Evolutionary conservation across 257 asterid species (phyloP), one percentile per base, ranked within the genome.

Genomic region (Penstemon barbatus): DNA sequence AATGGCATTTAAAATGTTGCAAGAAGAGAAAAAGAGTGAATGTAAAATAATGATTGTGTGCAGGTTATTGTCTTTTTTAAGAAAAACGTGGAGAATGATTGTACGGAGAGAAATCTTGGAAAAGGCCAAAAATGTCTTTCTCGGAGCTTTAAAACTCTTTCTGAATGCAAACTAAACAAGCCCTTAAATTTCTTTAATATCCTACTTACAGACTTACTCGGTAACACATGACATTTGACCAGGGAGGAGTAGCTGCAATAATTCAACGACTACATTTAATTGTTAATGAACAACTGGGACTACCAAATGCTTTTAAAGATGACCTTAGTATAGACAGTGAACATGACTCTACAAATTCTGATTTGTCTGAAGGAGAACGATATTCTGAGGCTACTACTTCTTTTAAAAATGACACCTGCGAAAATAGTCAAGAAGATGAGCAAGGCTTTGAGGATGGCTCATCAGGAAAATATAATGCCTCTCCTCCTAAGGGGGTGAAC

Each of bases 201-300:
- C 44, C 66, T 39, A 52, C 48, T 25, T 18, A 1, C 44, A 6
- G 37, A 8, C 65, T 19, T 45, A 54, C 25, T 41, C 59, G 59
- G 39, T 67, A 63, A 68, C 58, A 46, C 43, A 55, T 62, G 65
- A 41, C 56, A 66, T 69, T 63, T 56, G 56, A 74, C 55, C 89
- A 94, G 99, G 99, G 99, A 61, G 97, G 88, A 38, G 90, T 82
- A 61, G 90, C 90, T 50, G 92, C 83, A 71, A 82, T 94, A 61
- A 55, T 86, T 71, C 99, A 91, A 81, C 83, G 84, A 55, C 74
- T 94, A 71, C 79, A 78, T 66, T 74, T 76, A n/a, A 65, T 56
- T 25, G 73, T 85, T 39, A 75, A 58, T 40, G 83, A 82, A 58
- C 95, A 90, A 77, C 77, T 87, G 61, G 89, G 92, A 69, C 56